Evolutionary conservation across 768 basidiomycete genomes (phyloP).

Genomic region (Tulasnella sp.): DNA sequence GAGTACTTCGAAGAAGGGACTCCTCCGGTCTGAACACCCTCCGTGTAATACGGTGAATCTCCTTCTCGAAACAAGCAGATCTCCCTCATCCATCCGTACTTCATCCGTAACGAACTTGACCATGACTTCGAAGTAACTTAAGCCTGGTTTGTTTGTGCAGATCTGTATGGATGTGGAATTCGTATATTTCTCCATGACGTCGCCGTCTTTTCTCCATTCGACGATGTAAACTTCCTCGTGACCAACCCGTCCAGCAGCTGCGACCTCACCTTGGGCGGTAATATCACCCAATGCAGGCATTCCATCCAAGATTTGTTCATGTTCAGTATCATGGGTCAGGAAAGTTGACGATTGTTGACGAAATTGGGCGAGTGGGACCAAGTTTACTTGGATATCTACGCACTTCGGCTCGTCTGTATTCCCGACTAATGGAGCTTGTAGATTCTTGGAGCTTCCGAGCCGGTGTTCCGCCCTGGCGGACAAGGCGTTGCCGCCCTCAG

Average conservation of each 20-base stretch:
- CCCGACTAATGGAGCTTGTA: too few species aligned
- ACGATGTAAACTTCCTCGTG: neutral
- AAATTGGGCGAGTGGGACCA: conserved; percentile 52
- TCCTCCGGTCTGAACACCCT: too few species aligned
- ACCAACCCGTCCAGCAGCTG: too few species aligned
- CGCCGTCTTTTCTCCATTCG: neutral
- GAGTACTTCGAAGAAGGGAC: too few species aligned
- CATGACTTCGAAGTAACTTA: neutral
- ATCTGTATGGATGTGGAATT: neutral
- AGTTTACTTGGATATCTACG: conserved; percentile 34
- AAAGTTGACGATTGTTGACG: conserved; percentile 19
- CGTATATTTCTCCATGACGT: neutral
- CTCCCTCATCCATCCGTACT: neutral
- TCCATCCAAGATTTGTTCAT: neutral
- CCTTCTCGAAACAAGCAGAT: too few species aligned
- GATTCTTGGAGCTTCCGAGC: too few species aligned
- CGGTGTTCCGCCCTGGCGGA: too few species aligned
- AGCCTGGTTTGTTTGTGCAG: neutral
- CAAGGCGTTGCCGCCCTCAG: too few species aligned
- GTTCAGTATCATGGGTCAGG: too few species aligned
- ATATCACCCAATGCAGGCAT: too few species aligned
- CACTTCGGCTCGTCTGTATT: conserved; percentile 21
- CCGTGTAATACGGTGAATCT: too few species aligned
- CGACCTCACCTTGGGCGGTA: too few species aligned
- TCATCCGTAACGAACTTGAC: neutral